These are phyloP conservation scores for Glonium stellatum DNA, from an alignment of 495 filamentous ascomycete genomes.

Conservation along the genomic window DNA sequence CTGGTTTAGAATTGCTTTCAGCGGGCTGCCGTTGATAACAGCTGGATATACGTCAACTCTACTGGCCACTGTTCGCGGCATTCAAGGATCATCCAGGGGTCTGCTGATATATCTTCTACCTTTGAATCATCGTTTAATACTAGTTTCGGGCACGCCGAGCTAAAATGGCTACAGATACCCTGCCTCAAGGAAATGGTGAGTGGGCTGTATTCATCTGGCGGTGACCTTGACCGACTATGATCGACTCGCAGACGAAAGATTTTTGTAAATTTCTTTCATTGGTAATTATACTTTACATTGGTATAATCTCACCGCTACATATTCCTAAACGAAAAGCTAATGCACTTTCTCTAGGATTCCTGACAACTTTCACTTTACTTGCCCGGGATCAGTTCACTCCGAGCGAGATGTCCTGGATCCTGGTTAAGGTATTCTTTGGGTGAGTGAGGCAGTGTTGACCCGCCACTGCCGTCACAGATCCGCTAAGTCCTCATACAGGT, in stretches of 20 bases:
- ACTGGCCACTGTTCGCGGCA: no score
- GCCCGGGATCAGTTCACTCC: constrained; percentile 69
- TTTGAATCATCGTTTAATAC: not conserved
- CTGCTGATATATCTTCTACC: constrained; percentile 35
- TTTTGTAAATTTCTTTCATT: constrained; percentile 85
- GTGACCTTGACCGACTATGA: constrained; percentile 28
- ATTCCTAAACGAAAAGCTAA: constrained; percentile 15
- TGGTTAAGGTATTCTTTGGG: constrained; percentile 80
- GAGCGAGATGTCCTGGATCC: constrained; percentile 73
- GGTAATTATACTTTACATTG: constrained; percentile 74
- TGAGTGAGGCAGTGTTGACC: constrained; percentile 32
- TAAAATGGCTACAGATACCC: constrained; percentile 49
- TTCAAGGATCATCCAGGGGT: not conserved
- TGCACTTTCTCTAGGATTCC: constrained; percentile 55
- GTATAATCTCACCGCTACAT: constrained; percentile 34
- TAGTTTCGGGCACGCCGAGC: not conserved
- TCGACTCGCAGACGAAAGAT: constrained; percentile 62
- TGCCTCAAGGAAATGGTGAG: constrained; percentile 80
- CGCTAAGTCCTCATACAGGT: constrained; percentile 37
- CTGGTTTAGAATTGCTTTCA: constrained; percentile 7
- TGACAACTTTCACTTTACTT: constrained; percentile 86
- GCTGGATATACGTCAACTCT: no score
- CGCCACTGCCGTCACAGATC: not conserved
- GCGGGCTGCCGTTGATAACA: not conserved
- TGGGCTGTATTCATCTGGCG: not conserved